phyloP scores from a whole-genome alignment of 768 basidiomycete genomes.

The Boletus rex-veris region DNA sequence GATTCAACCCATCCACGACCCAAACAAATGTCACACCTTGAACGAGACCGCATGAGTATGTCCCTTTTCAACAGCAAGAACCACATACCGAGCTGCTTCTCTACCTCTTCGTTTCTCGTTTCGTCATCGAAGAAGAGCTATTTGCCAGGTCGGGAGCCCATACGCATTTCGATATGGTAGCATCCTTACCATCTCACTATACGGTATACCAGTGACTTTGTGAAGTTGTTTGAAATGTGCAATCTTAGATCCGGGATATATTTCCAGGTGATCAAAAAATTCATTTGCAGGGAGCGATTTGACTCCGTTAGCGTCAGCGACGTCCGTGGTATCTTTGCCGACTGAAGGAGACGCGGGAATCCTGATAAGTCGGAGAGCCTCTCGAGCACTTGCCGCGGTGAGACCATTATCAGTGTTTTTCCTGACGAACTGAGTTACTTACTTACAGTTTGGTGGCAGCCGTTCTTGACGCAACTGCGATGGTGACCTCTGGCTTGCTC shows the following conservation, averaged over 20 bases:
- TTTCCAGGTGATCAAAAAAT: conserved; percentile 70
- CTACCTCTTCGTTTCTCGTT: conserved; percentile 48
- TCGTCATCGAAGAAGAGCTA: conserved; percentile 77
- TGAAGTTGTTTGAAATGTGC: conserved; percentile 76
- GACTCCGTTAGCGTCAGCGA: conserved; percentile 7
- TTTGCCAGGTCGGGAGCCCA: neutral
- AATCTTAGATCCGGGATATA: conserved; percentile 81
- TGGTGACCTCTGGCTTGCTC: conserved; percentile 39
- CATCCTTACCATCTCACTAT: conserved; percentile 67
- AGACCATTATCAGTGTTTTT: neutral
- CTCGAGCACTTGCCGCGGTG: conserved; percentile 52
- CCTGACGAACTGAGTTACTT: neutral
- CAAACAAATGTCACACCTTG: conserved; percentile 79
- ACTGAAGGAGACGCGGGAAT: conserved; percentile 40
- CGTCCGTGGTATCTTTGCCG: conserved; percentile 23
- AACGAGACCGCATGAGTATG: neutral
- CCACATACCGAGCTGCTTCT: conserved; percentile 45
- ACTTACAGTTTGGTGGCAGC: conserved; percentile 63
- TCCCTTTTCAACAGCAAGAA: neutral
- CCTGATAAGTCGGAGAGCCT: conserved; percentile 65
- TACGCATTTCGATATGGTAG: neutral
- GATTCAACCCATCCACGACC: conserved; percentile 60
- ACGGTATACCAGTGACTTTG: conserved; percentile 69
- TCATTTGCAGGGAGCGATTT: conserved; percentile 46
- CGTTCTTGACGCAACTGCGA: conserved; percentile 78